A percentile compares a stretch with the other conserved stretches of the same genome.
Conservation (phyloP, 2,329 filamentous ascomycete species). For the Dactylellina cionopaga region DNA sequence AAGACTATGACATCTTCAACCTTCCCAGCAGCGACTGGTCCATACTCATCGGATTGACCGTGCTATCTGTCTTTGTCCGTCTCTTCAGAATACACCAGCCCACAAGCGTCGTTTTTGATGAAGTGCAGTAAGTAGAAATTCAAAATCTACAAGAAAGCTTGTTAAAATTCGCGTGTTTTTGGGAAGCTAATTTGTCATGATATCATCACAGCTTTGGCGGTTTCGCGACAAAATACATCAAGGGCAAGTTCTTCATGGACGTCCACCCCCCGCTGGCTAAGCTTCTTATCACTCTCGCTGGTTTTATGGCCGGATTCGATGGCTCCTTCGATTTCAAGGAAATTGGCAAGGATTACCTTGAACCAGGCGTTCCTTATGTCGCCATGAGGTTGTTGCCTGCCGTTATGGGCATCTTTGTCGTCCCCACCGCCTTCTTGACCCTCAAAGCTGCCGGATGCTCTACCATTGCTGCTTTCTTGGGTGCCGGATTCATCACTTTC, state of each 20-base stretch:
- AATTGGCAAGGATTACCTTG: slow-evolving; percentile 97
- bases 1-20: slow-evolving; percentile 90
- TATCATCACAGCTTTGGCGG: slow-evolving; percentile 81
- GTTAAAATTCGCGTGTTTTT: slow-evolving; percentile 25
- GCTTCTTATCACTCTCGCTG: slow-evolving; percentile 92
- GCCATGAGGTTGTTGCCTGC: slow-evolving; percentile 96
- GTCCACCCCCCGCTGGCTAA: slow-evolving; percentile 98
- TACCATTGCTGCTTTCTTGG: slow-evolving; percentile 83
- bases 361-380: slow-evolving; percentile 94
- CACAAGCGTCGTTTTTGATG: slow-evolving; percentile 95
- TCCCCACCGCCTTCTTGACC: slow-evolving; percentile 93
- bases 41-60: slow-evolving; percentile 75
- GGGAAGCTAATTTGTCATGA: slow-evolving; percentile 24
- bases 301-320: slow-evolving; percentile 93
- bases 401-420: slow-evolving; percentile 84
- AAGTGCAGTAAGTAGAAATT: slow-evolving; percentile 85
- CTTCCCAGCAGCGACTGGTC: slow-evolving; percentile 86
- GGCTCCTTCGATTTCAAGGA: slow-evolving; percentile 99
- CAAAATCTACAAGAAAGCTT: not conserved
- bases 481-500: slow-evolving; percentile 87
- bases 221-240: slow-evolving; percentile 99
- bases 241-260: slow-evolving; percentile 99
- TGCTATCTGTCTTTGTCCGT: slow-evolving; percentile 80
- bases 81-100: slow-evolving; percentile 97
- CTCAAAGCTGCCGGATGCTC: slow-evolving; percentile 90